Evolutionary conservation across 345 rosid species (phyloP).

Genomic region (Camelina sativa): DNA sequence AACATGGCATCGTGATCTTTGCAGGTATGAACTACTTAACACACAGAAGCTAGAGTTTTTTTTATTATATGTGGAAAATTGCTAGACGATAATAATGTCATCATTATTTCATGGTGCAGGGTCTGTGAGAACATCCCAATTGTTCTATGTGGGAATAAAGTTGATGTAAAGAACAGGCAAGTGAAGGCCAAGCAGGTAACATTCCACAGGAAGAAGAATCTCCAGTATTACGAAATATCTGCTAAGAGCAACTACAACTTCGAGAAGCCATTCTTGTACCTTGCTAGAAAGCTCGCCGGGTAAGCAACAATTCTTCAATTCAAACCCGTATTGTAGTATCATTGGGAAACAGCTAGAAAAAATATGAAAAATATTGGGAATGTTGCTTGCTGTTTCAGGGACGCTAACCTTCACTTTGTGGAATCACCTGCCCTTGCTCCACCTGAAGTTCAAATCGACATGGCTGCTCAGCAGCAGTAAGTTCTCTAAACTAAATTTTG

Average conservation of each 20-base stretch:
- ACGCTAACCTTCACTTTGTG: constrained; percentile 89
- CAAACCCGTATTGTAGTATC: not conserved
- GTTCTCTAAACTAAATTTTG: constrained; percentile 23
- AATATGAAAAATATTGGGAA: not conserved
- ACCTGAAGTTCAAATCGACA: constrained; percentile 90
- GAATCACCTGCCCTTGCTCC: constrained; percentile 96
- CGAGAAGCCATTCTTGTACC: constrained; percentile 93
- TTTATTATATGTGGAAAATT: not conserved
- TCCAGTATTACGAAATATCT: constrained; percentile 91
- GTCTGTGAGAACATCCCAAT: constrained; percentile 92
- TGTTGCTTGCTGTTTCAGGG: constrained; percentile 43
- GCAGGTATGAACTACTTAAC: constrained; percentile 55
- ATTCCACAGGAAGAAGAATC: constrained; percentile 93
- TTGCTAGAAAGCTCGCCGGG: constrained; percentile 94
- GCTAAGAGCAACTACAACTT: constrained; percentile 97
- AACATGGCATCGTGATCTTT: constrained; percentile 98
- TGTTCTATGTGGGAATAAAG: constrained; percentile 96
- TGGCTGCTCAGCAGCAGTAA: constrained; percentile 93
- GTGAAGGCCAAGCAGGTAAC: constrained; percentile 96
- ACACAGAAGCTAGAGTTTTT: not conserved
- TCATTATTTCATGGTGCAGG: constrained; percentile 40
- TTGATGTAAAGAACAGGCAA: constrained; percentile 94
- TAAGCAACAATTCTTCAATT: constrained; percentile 34
- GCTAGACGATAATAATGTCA: not conserved
- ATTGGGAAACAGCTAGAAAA: too few relatives aligned